These are phyloP conservation scores for Salix purpurea DNA, from an alignment of 345 rosid species.

Conservation along the genomic window DNA sequence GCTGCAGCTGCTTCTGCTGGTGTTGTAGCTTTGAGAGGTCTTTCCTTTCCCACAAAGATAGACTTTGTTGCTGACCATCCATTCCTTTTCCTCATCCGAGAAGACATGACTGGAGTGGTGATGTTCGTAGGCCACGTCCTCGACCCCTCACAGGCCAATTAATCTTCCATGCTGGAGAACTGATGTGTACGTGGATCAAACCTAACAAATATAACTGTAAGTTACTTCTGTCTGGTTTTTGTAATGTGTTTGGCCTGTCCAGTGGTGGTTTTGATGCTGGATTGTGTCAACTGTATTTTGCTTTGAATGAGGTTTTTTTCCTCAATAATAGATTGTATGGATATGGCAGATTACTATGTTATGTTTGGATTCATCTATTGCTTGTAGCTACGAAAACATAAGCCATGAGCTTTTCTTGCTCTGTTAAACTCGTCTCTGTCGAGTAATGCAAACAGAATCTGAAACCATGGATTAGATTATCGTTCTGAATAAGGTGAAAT, in stretches of 20 bases:
- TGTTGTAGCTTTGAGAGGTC: conserved; percentile 10
- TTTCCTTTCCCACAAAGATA: conserved; percentile 8
- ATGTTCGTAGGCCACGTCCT: conserved; percentile 57
- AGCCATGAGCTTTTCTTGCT: too few species aligned
- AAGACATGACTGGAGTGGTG: conserved; percentile 52
- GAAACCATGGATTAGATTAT: too few species aligned
- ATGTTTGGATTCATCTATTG: too few species aligned
- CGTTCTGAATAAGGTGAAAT: too few species aligned
- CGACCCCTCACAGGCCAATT: conserved; percentile 34
- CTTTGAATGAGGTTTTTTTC: too few species aligned
- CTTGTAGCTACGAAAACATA: too few species aligned
- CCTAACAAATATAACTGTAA: not conserved
- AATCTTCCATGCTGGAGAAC: not conserved
- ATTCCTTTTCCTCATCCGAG: conserved; percentile 55
- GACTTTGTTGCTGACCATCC: conserved; percentile 78
- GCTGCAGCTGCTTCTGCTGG: conserved; percentile 63
- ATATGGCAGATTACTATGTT: too few species aligned
- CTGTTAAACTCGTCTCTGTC: too few species aligned
- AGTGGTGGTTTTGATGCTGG: not conserved
- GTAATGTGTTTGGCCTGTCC: conserved; percentile 3
- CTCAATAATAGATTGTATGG: too few species aligned
- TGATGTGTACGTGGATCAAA: conserved; percentile 12
- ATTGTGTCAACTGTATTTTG: not conserved
- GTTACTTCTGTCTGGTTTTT: not conserved
- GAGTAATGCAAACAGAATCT: too few species aligned